Evolutionary conservation across 2,329 filamentous ascomycete genomes (phyloP), one percentile per base, ranked within the genome.

Genomic region (Pezicula carpinea): DNA sequence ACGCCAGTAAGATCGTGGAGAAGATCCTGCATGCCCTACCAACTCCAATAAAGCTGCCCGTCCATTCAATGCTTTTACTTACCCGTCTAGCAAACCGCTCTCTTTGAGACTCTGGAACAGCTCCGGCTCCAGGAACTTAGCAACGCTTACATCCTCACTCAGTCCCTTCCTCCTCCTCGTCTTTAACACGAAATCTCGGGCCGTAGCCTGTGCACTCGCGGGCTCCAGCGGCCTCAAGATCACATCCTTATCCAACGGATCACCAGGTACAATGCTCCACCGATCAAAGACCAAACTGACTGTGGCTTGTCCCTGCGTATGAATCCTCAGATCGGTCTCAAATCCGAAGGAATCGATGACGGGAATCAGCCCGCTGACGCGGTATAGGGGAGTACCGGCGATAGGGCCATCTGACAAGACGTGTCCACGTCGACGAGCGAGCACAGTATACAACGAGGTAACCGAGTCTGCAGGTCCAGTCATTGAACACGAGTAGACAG

Each of bases 301-400:
- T 61, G 89, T 91, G 47, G 91, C 90, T 65, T 90, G 85, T 44
- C 93, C 92, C 71, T 96, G 89, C 0, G 92, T 96, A 68, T 96
- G 91, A 63, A 97, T 97, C 53, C 93, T 79, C 48, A 99, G 76
- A 71, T 99, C 93, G 13, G 93, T 97, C 73, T 99, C 93, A 68
- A 99, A 97, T 17, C 93, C 93, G 62, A 99, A 99, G 23, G 85
- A 90, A 72, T 99, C 93, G 63, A 99, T 96, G 50, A 97, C 93
- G 8, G 93, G 93, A 47, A 99, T 83, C 42, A 97, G 75, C 3
- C 93, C 93, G 59, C 85, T 87, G 44, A 96, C 91, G 18, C 87
- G 85, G 69, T 96, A 97, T 10, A 99, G 77, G 4, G 92, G 93
- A 8, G 93, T 97, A 19, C 93, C 93, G 0, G 92, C 90, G 51